Evolutionary conservation across 2,329 filamentous ascomycete genomes (phyloP), one percentile per base, ranked within the genome.

Genomic region (Teratosphaeria pseudoeucalypti): DNA sequence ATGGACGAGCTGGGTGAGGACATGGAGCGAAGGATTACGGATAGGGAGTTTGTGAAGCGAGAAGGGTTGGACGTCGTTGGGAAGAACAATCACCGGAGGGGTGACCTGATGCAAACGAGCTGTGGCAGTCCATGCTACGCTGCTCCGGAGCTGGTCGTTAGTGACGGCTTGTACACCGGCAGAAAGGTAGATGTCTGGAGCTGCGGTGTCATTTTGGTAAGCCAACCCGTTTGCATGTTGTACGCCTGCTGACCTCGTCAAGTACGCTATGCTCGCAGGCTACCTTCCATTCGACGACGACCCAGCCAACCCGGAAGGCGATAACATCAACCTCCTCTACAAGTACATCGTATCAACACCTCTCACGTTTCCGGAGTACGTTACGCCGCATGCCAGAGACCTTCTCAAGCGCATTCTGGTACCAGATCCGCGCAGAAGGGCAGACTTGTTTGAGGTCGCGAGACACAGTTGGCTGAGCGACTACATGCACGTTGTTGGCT

Each of bases 141-240:
- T 55, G 94, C 94, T 14, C 94, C 94, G 4, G 94, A 99, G 77
- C 81, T 99, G 58, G 94, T 99, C 14, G 94, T 99, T 62, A 97
- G 91, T 73, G 94, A 99, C 75, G 96, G 92, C 16, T 78, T 99
- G 7, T 99, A 99, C 76, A 99, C 94, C 1, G 94, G 94, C 54
- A 86, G 92, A 57, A 99, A 99, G 75, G 94, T 99, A 29, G 94
- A 99, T 72, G 94, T 99, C 39, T 99, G 94, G 94, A 97, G 94
- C 75, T 99, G 94, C 73, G 94, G 94, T 76, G 94, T 99, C 47
- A 99, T 99, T 70, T 75, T 99, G 82, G 92, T 96, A 82, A 76
- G 90, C 80, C 34, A 14, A 19, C 29, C 32, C 39, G 5, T 29
- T 11, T 49, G 43, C 16, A 6, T 47, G 26, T 14, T 23, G 29